Evolutionary conservation across 1,139 yeast genomes (phyloP).

Genomic region (Candida pseudocylindracea): DNA sequence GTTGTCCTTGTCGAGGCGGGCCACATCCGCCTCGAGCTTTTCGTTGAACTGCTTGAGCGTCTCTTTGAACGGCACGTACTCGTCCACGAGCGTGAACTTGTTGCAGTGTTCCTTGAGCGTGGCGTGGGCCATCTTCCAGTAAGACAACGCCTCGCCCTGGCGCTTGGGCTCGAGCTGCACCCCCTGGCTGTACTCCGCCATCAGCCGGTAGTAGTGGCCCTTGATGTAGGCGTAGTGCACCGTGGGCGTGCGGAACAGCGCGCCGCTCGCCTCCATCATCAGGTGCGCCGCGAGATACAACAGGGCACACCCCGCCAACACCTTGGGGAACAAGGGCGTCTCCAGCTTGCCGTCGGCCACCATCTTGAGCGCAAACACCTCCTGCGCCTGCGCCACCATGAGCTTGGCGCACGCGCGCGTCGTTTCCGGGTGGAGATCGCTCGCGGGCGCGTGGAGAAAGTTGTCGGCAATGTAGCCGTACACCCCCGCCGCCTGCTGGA

Average conservation of each 20-base stretch:
- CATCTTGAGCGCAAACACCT: constrained; percentile 47
- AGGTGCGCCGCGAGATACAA: constrained; percentile 38
- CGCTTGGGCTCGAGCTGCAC: constrained; percentile 26
- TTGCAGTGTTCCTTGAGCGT: constrained; percentile 10
- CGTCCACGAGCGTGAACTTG: constrained; percentile 16
- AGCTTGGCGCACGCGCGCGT: constrained; percentile 40
- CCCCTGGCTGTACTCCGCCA: constrained; percentile 30
- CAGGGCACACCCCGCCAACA: constrained; percentile 20
- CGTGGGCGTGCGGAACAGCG: constrained; percentile 3
- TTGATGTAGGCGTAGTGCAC: constrained; percentile 14
- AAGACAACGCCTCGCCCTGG: constrained; percentile 63
- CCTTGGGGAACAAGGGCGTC: constrained; percentile 37
- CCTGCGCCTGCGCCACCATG: constrained; percentile 79
- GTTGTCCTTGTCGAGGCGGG: constrained; percentile 45
- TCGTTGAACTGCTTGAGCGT: constrained; percentile 11
- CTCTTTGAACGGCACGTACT: constrained; percentile 20
- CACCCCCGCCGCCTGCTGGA: constrained; percentile 60
- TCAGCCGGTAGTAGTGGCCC: constrained; percentile 16
- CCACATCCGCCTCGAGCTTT: too few relatives aligned
- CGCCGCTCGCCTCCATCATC: constrained; percentile 4
- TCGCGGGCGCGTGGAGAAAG: constrained; percentile 77
- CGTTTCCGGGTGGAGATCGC: constrained; percentile 52
- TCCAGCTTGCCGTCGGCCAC: constrained; percentile 20
- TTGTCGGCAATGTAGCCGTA: constrained; percentile 53
- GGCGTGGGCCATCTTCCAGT: constrained; percentile 28